Evolutionary conservation across 192 early-diverging fungal species (phyloP).

Genomic region (Geranomyces variabilis): DNA sequence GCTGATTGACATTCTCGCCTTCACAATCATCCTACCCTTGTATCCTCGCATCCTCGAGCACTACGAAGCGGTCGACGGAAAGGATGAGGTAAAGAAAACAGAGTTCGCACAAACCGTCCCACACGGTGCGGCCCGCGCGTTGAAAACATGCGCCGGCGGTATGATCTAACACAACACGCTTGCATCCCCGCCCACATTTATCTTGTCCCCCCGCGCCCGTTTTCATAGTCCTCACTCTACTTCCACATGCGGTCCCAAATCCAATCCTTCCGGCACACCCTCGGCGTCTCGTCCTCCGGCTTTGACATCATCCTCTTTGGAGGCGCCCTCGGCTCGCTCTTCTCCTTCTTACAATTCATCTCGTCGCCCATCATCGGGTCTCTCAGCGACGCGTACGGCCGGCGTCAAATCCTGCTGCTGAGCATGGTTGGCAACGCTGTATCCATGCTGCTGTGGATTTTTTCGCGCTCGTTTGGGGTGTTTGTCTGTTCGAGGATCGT

Average conservation of each 20-base stretch:
- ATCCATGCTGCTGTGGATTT: conserved; percentile 91
- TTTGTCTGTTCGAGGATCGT: conserved; percentile 87
- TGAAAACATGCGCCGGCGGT: no score
- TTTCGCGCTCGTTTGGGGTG: conserved; percentile 75
- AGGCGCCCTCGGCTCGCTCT: conserved; percentile 87
- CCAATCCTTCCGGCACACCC: conserved; percentile 39
- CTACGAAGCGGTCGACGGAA: conserved; percentile 72
- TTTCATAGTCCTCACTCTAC: conserved; percentile 38
- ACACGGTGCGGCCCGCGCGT: no score
- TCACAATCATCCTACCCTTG: conserved; percentile 96
- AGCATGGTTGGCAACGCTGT: conserved; percentile 92
- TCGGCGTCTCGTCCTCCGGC: conserved; percentile 39
- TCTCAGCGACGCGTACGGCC: conserved; percentile 77
- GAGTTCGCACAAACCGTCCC: not conserved
- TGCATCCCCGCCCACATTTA: no score
- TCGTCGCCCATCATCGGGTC: conserved; percentile 83
- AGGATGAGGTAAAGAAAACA: conserved; percentile 61
- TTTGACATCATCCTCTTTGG: conserved; percentile 85
- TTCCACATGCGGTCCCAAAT: conserved; percentile 46
- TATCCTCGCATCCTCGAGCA: conserved; percentile 88
- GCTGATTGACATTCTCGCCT: conserved; percentile 93
- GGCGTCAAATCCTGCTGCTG: conserved; percentile 77
- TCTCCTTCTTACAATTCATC: conserved; percentile 92
- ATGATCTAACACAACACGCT: no score
- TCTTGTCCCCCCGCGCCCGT: no score